These are phyloP conservation scores for Poa annua DNA, from an alignment of 176 grass and related monocot genomes.

Conservation along the genomic window DNA sequence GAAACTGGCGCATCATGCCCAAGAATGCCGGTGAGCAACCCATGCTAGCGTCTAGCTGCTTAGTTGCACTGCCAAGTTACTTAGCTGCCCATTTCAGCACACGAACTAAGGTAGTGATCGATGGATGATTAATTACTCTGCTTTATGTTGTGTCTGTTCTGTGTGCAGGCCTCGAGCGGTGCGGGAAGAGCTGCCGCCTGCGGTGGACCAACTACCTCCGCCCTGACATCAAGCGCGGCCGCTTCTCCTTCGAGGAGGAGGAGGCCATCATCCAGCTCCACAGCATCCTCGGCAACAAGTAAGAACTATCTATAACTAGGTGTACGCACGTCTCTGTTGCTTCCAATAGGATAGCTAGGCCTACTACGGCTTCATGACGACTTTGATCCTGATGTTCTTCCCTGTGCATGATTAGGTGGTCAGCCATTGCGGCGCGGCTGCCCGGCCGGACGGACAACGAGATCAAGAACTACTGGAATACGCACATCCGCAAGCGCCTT, in stretches of 20 bases:
- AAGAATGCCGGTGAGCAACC: constrained; percentile 79
- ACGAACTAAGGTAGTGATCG: background rate
- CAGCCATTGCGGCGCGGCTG: constrained; percentile 77
- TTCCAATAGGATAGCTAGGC: background rate
- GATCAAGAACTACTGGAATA: constrained; percentile 99
- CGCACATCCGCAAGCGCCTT: constrained; percentile 92
- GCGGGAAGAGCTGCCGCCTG: constrained; percentile 98
- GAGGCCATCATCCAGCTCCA: constrained; percentile 97
- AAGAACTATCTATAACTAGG: constrained; percentile 38
- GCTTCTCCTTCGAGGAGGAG: constrained; percentile 99
- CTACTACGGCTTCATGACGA: background rate
- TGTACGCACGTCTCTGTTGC: background rate
- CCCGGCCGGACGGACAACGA: constrained; percentile 94
- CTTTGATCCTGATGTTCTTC: background rate
- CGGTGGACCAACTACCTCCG: constrained; percentile 96
- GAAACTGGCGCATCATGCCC: constrained; percentile 92
- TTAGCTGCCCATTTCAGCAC: background rate
- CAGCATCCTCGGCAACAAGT: constrained; percentile 98
- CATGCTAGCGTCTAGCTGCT: too few relatives aligned
- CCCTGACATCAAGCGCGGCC: constrained; percentile 94
- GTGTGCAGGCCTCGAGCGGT: constrained; percentile 70
- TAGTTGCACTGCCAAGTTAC: background rate
- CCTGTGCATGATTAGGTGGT: constrained; percentile 62
- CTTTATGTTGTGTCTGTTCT: background rate
- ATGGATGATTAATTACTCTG: background rate